Evolutionary conservation across 768 basidiomycete species (phyloP).

Genomic region (Hypsizygus marmoreus): DNA sequence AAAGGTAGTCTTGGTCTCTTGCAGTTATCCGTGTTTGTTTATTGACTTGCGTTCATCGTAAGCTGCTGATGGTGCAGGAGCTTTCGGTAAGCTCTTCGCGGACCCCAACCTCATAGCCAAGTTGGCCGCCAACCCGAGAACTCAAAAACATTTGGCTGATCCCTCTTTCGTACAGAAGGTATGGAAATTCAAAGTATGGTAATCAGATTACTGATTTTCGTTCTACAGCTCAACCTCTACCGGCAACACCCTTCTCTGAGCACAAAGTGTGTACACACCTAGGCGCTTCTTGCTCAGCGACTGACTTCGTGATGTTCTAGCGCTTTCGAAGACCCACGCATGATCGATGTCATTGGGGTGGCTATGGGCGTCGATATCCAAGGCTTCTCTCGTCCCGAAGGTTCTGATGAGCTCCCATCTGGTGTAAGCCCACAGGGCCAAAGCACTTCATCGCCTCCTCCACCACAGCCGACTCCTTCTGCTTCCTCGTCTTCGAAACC

Average conservation of each 20-base stretch:
- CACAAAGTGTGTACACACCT: conserved; percentile 43
- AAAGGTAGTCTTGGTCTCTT: conserved; percentile 53
- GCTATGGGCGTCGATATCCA: conserved; percentile 93
- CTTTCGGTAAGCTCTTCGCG: conserved; percentile 71
- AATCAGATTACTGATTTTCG: background rate
- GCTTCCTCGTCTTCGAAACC: conserved; percentile 48
- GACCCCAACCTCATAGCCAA: conserved; percentile 86
- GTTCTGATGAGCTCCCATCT: conserved; percentile 76
- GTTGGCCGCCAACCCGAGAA: conserved; percentile 85
- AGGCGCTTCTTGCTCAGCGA: background rate
- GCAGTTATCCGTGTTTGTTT: background rate
- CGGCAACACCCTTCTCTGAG: conserved; percentile 72
- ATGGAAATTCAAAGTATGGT: conserved; percentile 1
- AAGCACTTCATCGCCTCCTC: conserved; percentile 33
- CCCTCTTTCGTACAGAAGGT: conserved; percentile 78
- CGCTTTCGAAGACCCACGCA: conserved; percentile 79
- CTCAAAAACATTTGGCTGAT: conserved; percentile 81
- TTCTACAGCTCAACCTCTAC: conserved; percentile 57
- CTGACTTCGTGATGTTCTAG: conserved; percentile 31
- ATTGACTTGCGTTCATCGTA: background rate
- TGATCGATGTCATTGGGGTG: conserved; percentile 92
- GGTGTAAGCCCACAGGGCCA: conserved; percentile 38
- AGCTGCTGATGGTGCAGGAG: conserved; percentile 33
- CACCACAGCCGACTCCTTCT: conserved; percentile 42
- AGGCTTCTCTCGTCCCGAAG: conserved; percentile 82